phyloP scores from a whole-genome alignment of 257 asterid genomes.

The Lycium barbarum region DNA sequence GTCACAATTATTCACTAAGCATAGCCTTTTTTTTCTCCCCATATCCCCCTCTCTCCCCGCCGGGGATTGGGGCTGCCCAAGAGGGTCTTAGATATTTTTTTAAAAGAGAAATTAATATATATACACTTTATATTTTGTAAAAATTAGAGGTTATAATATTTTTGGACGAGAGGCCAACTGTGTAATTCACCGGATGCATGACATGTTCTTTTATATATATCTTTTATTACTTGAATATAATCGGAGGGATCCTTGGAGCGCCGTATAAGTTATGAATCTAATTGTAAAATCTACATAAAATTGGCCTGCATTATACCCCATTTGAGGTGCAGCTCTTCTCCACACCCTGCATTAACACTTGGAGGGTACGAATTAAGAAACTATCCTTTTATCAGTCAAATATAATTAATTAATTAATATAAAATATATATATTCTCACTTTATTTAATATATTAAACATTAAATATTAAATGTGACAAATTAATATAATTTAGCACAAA shows the following conservation, averaged over 20 bases:
- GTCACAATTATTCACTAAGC: slow-evolving; percentile 24
- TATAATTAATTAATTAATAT: background rate
- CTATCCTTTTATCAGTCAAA: background rate
- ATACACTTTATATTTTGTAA: too few species aligned
- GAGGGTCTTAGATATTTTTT: too few species aligned
- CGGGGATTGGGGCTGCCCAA: background rate
- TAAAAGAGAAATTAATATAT: too few species aligned
- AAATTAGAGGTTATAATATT: too few species aligned
- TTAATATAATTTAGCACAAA: background rate
- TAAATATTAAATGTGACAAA: background rate
- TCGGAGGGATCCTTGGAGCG: background rate
- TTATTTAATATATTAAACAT: background rate
- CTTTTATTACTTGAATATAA: background rate
- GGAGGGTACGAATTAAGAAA: too few species aligned
- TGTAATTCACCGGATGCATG: background rate
- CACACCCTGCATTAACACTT: too few species aligned
- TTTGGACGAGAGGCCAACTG: too few species aligned
- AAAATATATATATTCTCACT: background rate
- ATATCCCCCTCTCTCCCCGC: background rate
- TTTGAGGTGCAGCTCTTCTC: background rate
- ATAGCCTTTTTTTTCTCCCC: background rate
- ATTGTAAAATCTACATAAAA: too few species aligned
- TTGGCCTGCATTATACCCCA: background rate
- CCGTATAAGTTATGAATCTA: too few species aligned
- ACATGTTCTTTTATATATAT: background rate